phyloP scores from a whole-genome alignment of 73 alveolate genomes.

The Blepharisma japonicum region DNA sequence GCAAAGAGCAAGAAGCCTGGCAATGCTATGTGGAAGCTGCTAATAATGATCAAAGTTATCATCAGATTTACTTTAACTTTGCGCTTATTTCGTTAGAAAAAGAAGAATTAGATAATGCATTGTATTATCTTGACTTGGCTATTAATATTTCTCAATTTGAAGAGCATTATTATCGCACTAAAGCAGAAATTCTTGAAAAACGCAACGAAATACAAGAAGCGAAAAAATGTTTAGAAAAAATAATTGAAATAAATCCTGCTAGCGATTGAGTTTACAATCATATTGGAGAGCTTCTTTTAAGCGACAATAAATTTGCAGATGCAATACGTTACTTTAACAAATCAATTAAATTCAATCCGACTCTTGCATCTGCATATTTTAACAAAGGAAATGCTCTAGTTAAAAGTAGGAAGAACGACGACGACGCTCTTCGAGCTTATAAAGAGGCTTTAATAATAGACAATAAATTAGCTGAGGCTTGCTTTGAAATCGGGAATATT shows the following conservation, averaged over 20 bases:
- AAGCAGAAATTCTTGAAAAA: slow-evolving; percentile 32
- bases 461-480: slow-evolving; percentile 31
- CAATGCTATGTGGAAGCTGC: slow-evolving; percentile 37
- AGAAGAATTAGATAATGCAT: slow-evolving; percentile 33
- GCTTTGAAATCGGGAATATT: slow-evolving; percentile 36
- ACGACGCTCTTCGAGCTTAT: slow-evolving; percentile 42
- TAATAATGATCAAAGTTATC: slow-evolving; percentile 33
- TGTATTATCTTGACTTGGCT: slow-evolving; percentile 23
- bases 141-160: slow-evolving; percentile 12
- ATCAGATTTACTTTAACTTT: slow-evolving; percentile 35
- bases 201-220: slow-evolving; percentile 36
- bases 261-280: slow-evolving; percentile 39
- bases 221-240: slow-evolving; percentile 27
- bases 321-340: slow-evolving; percentile 37
- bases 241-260: slow-evolving; percentile 45
- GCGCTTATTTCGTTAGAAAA: slow-evolving; percentile 32
- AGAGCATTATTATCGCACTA: slow-evolving; percentile 29
- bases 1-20: slow-evolving; percentile 43
- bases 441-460: slow-evolving; percentile 34
- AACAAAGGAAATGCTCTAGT: slow-evolving; percentile 46
- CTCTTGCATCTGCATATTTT: slow-evolving; percentile 38
- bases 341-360: slow-evolving; percentile 38
- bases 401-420: slow-evolving; percentile 35
- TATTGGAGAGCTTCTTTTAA: slow-evolving; percentile 50
- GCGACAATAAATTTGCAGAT: slow-evolving; percentile 37